Percentiles rank a stretch among this genome's conserved stretches.
Evolutionary conservation across 2,329 filamentous ascomycete genomes (phyloP).

Genomic region (Aspergillus fumigatus): DNA sequence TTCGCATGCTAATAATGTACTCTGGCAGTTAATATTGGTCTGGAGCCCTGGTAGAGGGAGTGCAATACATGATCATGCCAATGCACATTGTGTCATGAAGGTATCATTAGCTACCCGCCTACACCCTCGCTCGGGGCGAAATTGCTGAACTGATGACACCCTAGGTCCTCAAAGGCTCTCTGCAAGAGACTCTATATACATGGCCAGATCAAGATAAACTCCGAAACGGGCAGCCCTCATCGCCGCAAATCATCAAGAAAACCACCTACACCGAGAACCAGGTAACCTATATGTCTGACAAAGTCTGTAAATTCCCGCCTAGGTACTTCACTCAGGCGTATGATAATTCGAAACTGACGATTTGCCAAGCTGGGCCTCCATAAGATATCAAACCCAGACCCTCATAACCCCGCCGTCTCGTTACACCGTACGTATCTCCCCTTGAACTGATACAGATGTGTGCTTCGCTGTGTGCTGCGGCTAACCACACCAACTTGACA

Average conservation of each 20-base stretch:
- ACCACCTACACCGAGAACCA: conserved; percentile 65
- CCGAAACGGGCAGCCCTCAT: conserved; percentile 45
- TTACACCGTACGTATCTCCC: conserved; percentile 59
- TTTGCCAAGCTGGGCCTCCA: conserved; percentile 67
- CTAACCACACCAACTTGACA: conserved; percentile 17
- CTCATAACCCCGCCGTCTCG: conserved; percentile 71
- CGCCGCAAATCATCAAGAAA: conserved; percentile 62
- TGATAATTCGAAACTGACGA: conserved; percentile 1
- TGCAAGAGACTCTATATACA: conserved; percentile 77
- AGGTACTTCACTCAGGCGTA: not conserved
- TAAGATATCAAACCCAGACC: conserved; percentile 69
- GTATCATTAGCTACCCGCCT: conserved; percentile 18
- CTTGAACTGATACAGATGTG: not conserved
- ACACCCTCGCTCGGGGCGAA: not conserved
- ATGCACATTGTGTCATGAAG: conserved; percentile 90
- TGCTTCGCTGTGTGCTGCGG: not conserved
- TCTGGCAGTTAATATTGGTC: conserved; percentile 71
- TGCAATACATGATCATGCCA: conserved; percentile 82
- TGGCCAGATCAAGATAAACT: conserved; percentile 56
- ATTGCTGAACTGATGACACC: not conserved
- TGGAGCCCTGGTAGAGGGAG: conserved; percentile 82
- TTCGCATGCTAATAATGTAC: conserved; percentile 6
- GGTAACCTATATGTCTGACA: conserved; percentile 88
- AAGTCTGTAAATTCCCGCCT: conserved; percentile 28
- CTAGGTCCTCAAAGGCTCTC: conserved; percentile 68